Percentiles rank a stretch among this genome's conserved stretches.
Conservation (phyloP, 2,329 filamentous ascomycete genomes). For the Fusarium sp. region DNA sequence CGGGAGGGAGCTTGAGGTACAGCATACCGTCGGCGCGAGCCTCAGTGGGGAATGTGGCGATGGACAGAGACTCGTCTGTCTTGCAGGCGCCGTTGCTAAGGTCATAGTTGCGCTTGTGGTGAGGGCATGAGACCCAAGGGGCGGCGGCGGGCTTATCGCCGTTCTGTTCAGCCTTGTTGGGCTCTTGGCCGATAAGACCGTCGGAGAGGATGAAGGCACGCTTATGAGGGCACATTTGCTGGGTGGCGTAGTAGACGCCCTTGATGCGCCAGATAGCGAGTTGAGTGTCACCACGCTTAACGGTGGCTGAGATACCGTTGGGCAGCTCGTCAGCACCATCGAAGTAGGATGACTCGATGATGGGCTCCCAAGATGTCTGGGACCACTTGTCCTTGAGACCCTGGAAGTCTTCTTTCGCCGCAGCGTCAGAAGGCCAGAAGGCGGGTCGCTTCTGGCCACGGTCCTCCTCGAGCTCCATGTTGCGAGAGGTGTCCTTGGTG, state of each 20-base stretch:
- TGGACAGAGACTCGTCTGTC: slow-evolving; percentile 81
- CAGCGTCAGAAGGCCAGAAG: slow-evolving; percentile 80
- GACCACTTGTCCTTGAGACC: slow-evolving; percentile 73
- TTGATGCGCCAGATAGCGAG: slow-evolving; percentile 88
- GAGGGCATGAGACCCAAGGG: slow-evolving; percentile 89
- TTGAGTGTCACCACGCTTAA: slow-evolving; percentile 92
- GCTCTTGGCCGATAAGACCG: slow-evolving; percentile 82
- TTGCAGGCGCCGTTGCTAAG: slow-evolving; percentile 80
- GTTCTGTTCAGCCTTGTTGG: slow-evolving; percentile 48
- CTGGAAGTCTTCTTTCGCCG: slow-evolving; percentile 79
- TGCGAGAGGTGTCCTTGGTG: slow-evolving; percentile 78
- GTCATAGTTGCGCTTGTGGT: slow-evolving; percentile 92
- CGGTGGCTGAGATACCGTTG: slow-evolving; percentile 80
- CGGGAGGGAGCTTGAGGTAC: slow-evolving; percentile 84
- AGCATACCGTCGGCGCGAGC: slow-evolving; percentile 81
- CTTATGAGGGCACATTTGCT: slow-evolving; percentile 97
- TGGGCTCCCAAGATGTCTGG: slow-evolving; percentile 80
- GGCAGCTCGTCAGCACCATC: slow-evolving; percentile 72
- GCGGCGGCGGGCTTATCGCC: slow-evolving; percentile 30
- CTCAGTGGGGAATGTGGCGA: slow-evolving; percentile 86
- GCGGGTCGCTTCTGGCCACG: slow-evolving; percentile 81
- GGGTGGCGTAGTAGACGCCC: slow-evolving; percentile 85
- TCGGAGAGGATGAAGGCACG: slow-evolving; percentile 91
- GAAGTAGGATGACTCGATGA: slow-evolving; percentile 81
- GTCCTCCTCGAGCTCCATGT: slow-evolving; percentile 79